These are phyloP conservation scores for Penicillium sp. DNA, from an alignment of 2,329 filamentous ascomycete genomes.

Conservation along the genomic window DNA sequence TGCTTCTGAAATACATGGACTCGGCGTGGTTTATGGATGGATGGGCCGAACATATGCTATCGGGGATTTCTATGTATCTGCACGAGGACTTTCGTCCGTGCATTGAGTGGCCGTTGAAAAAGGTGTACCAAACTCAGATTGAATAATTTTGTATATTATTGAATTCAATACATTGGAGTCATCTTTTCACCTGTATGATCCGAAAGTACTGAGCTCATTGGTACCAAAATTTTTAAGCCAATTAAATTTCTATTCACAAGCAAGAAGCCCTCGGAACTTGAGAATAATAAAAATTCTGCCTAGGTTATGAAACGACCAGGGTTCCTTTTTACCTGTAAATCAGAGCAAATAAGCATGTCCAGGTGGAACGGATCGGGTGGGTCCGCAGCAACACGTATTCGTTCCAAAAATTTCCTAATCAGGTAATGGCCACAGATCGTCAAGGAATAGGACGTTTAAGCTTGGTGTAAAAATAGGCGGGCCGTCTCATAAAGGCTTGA, in stretches of 20 bases:
- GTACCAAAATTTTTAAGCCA: too few species aligned
- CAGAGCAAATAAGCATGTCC: too few species aligned
- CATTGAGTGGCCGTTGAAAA: not conserved
- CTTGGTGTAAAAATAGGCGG: not conserved
- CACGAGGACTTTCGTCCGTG: not conserved
- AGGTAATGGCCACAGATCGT: not conserved
- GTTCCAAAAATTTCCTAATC: not conserved
- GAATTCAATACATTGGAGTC: too few species aligned
- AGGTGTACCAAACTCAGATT: not conserved
- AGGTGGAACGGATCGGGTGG: too few species aligned
- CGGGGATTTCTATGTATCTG: not conserved
- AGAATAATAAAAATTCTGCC: too few species aligned
- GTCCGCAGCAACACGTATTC: not conserved
- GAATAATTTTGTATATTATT: not conserved
- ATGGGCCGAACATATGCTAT: not conserved
- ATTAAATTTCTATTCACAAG: too few species aligned
- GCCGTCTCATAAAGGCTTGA: not conserved
- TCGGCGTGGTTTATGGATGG: not conserved
- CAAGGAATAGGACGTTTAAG: not conserved
- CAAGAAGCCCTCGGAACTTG: too few species aligned
- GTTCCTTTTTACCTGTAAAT: too few species aligned
- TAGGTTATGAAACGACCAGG: too few species aligned
- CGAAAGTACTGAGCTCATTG: too few species aligned
- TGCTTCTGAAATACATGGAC: not conserved
- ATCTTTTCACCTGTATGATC: too few species aligned